phyloP scores from a whole-genome alignment of 495 filamentous ascomycete species.

The Choiromyces venosus region DNA sequence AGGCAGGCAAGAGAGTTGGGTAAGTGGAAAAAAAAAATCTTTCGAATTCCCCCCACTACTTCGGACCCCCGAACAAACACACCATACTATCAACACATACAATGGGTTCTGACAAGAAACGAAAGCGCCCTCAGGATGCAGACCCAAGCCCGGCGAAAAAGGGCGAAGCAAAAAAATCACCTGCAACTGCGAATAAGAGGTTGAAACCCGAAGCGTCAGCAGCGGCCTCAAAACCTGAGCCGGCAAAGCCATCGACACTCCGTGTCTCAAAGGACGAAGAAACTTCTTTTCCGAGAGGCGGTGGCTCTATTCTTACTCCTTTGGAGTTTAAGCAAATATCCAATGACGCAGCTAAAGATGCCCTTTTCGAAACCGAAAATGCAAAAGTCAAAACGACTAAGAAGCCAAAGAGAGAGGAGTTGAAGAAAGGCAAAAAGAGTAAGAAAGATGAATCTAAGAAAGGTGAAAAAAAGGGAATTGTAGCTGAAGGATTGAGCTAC shows the following conservation, averaged over 20 bases:
- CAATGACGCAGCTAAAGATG: slow-evolving; percentile 85
- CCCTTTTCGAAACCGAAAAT: slow-evolving; percentile 79
- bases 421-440: slow-evolving; percentile 54
- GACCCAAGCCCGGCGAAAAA: slow-evolving; percentile 25
- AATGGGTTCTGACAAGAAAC: slow-evolving; percentile 38
- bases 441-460: slow-evolving; percentile 40
- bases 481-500: slow-evolving; percentile 80
- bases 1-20: not conserved
- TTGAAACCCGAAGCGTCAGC: slow-evolving; percentile 5
- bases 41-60: not conserved
- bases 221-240: not conserved
- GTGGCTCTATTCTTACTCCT: slow-evolving; percentile 82
- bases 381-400: slow-evolving; percentile 48
- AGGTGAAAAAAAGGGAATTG: slow-evolving; percentile 55
- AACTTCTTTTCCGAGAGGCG: slow-evolving; percentile 83
- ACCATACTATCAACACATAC: not conserved
- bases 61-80: not conserved
- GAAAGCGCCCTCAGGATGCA: slow-evolving; percentile 33
- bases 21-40: not conserved
- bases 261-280: slow-evolving; percentile 62
- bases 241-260: slow-evolving; percentile 24
- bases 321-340: slow-evolving; percentile 95
- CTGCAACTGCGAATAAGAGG: slow-evolving; percentile 9
- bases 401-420: slow-evolving; percentile 51
- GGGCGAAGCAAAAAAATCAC: slow-evolving; percentile 17